phyloP scores from a whole-genome alignment of 331 rosid genomes.

The Prunus yedoensis region DNA sequence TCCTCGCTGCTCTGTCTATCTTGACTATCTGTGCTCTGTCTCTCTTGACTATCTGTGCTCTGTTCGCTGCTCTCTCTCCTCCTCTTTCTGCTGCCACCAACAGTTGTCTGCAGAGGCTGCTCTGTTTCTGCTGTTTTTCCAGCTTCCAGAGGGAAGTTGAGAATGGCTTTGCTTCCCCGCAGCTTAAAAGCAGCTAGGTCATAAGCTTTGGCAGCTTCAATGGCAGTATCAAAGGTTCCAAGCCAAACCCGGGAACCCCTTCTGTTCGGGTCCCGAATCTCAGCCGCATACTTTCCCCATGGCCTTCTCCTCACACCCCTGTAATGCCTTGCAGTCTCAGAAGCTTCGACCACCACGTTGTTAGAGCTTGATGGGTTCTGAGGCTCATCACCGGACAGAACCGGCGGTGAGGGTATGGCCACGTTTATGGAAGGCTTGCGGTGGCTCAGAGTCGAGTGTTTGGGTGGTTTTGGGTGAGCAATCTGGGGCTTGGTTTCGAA shows the following conservation, averaged over 20 bases:
- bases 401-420: slow-evolving; percentile 25
- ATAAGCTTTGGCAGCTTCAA: slow-evolving; percentile 90
- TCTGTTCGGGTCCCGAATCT: slow-evolving; percentile 75
- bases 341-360: neutral
- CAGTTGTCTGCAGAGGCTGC: neutral
- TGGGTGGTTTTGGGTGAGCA: slow-evolving; percentile 20
- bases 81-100: slow-evolving; percentile 17
- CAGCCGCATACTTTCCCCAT: slow-evolving; percentile 93
- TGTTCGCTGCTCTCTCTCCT: neutral
- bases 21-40: no score
- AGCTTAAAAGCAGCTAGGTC: slow-evolving; percentile 77
- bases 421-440: slow-evolving; percentile 41
- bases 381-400: neutral
- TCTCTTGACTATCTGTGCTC: neutral
- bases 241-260: slow-evolving; percentile 94
- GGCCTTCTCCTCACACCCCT: slow-evolving; percentile 84
- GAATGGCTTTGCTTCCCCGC: slow-evolving; percentile 85
- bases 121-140: slow-evolving; percentile 15
- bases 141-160: slow-evolving; percentile 79
- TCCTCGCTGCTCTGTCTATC: neutral
- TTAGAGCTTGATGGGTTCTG: neutral
- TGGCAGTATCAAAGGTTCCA: slow-evolving; percentile 84
- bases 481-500: slow-evolving; percentile 23
- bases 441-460: slow-evolving; percentile 28
- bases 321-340: slow-evolving; percentile 41